Percentiles rank a stretch among this genome's conserved stretches.
Conservation (phyloP, 768 basidiomycete species). For the Tricholoma terreum region DNA sequence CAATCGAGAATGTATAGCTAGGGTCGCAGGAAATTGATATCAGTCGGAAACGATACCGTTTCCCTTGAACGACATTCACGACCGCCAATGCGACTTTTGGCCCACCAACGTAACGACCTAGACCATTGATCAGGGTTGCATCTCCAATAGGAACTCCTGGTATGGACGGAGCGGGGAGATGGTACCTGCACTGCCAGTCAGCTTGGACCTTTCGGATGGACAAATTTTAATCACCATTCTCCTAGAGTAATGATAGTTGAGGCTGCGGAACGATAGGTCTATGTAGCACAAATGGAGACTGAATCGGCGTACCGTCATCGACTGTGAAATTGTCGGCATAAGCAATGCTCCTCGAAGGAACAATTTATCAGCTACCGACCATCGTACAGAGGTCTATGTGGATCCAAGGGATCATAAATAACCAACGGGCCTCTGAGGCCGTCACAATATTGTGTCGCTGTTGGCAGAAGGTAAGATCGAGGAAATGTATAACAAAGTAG, state of each 20-base stretch:
- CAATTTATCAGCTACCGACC: neutral
- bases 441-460: constrained; percentile 19
- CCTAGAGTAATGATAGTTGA: constrained; percentile 39
- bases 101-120: constrained; percentile 33
- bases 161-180: constrained; percentile 15
- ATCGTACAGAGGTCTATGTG: constrained; percentile 3
- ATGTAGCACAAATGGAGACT: neutral
- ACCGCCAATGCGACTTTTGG: constrained; percentile 32
- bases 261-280: neutral
- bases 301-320: neutral
- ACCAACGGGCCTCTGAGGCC: constrained; percentile 16
- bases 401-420: constrained; percentile 4
- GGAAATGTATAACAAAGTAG: neutral
- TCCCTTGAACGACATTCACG: constrained; percentile 32
- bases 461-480: neutral
- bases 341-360: no score
- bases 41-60: constrained; percentile 48
- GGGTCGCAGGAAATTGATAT: constrained; percentile 41
- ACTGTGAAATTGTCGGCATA: no score
- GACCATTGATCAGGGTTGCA: constrained; percentile 42
- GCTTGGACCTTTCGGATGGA: neutral
- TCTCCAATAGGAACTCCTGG: constrained; percentile 18
- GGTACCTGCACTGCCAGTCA: constrained; percentile 9
- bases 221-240: constrained; percentile 35
- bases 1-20: constrained; percentile 23